Conservation (phyloP, 108 stramenopile genomes). For the Pseudonitzschia delicatissima region DNA sequence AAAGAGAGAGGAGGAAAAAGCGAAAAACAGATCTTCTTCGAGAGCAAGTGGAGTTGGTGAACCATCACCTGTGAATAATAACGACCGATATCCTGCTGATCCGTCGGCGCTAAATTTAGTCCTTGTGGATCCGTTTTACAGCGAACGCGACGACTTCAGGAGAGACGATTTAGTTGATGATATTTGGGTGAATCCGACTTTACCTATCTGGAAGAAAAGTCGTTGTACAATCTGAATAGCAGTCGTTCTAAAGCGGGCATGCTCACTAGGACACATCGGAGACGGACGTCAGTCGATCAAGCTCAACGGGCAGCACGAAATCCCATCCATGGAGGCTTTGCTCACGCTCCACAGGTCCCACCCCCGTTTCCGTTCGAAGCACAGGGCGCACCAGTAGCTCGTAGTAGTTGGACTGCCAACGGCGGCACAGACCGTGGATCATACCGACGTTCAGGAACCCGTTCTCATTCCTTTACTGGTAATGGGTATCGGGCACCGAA, state of each 20-base stretch:
- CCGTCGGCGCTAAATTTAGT: neutral
- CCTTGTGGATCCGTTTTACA: slow-evolving; percentile 21
- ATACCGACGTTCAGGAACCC: neutral
- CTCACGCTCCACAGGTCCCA: slow-evolving; percentile 2
- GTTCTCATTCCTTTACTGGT: slow-evolving; percentile 30
- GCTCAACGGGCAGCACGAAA: neutral
- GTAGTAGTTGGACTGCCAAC: neutral
- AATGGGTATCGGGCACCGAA: slow-evolving; percentile 30
- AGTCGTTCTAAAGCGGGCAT: slow-evolving; percentile 1
- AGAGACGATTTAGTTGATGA: slow-evolving; percentile 12
- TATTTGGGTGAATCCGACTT: neutral
- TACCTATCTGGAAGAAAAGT: slow-evolving; percentile 74
- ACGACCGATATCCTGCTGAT: too few relatives aligned
- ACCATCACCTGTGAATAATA: too few relatives aligned
- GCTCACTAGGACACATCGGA: slow-evolving; percentile 2
- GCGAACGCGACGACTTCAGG: slow-evolving; percentile 18
- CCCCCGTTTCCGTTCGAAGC: neutral
- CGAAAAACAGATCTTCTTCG: too few relatives aligned
- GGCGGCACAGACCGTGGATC: neutral
- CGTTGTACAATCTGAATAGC: slow-evolving; percentile 26
- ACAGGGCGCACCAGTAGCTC: neutral
- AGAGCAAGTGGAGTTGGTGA: too few relatives aligned
- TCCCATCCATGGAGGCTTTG: neutral
- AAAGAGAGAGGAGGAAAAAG: neutral
- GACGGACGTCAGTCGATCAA: slow-evolving; percentile 12